Evolutionary conservation across 345 rosid species (phyloP).

Genomic region (Gossypioides kirkii): DNA sequence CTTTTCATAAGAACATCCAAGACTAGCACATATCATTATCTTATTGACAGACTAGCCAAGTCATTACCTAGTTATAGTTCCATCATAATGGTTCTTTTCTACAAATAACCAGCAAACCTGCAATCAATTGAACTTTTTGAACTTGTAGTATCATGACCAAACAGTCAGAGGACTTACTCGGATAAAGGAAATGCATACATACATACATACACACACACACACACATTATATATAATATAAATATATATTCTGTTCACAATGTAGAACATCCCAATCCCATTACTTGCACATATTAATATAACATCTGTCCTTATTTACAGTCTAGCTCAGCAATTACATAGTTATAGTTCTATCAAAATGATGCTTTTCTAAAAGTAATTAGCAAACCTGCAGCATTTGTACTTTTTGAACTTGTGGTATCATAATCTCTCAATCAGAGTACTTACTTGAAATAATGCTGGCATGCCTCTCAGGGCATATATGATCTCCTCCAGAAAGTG

Average conservation of each 20-base stretch:
- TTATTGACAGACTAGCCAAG: neutral
- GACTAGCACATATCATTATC: neutral
- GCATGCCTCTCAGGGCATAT: slow-evolving; percentile 78
- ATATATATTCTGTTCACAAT: neutral
- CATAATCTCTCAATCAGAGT: slow-evolving; percentile 12
- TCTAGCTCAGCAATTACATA: neutral
- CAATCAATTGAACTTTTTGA: neutral
- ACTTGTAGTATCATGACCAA: neutral
- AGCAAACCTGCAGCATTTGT: neutral
- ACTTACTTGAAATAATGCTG: slow-evolving; percentile 77
- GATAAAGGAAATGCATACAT: neutral
- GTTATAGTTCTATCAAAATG: neutral
- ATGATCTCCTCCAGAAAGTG: slow-evolving; percentile 65
- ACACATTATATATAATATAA: neutral
- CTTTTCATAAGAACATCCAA: neutral
- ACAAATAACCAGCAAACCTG: neutral
- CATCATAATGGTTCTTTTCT: neutral
- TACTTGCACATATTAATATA: neutral
- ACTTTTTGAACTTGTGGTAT: neutral
- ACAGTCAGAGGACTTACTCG: slow-evolving; percentile 1
- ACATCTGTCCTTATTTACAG: neutral
- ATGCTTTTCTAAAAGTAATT: neutral
- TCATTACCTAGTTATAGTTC: neutral
- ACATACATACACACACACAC: neutral
- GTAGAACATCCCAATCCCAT: neutral